Evolutionary conservation across 202 grass and related monocot species (phyloP), one percentile per base, ranked within the genome.

Genomic region (Setaria italica): DNA sequence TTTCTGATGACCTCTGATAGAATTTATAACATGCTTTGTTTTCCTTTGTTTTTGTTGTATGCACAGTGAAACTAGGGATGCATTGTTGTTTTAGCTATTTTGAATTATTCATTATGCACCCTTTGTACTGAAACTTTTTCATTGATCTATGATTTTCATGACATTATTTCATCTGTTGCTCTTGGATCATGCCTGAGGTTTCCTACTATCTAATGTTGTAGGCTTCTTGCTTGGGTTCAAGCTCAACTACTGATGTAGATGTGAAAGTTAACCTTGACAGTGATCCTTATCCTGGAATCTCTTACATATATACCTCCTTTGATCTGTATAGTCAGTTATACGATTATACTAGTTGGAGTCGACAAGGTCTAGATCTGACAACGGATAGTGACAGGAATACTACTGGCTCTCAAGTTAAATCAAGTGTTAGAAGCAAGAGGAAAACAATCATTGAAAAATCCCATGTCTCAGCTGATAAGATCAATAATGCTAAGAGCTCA

Each of bases 301-400:
- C 77, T 86, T 95, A 84, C 63, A 79, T 92, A 30, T 84, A 80
- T 84, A 89, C 90, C 53, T 91, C 83, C n/a, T 85, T 98, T 4
- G 95, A 98, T 81, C 79, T 98, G 46, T 98, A 87, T 81, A 85
- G 84, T 87, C 93, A 98, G 67, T 90, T 98, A 55, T 95, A 88
- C 82, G 91, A 86, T 73, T 86, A 92, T 70, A 86, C 73, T 83
- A 86, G 66, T 82, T 93, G 93, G 87, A 82, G 62, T 47, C 49
- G 55, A 16, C 87, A 89, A 77, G 72, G 78, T 89, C 41, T 84
- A n/a, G 89, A 92, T 74, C 51, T 68, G 19, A 54, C 83, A 65
- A 85, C 74, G 72, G 77, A 89, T 56, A 90, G 30, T 85, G 68
- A 80, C 78, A 87, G 59, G 77, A 93, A 91, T 91, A 82, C 56